Evolutionary conservation across 768 basidiomycete genomes (phyloP).

Genomic region (Tricholoma sp.): DNA sequence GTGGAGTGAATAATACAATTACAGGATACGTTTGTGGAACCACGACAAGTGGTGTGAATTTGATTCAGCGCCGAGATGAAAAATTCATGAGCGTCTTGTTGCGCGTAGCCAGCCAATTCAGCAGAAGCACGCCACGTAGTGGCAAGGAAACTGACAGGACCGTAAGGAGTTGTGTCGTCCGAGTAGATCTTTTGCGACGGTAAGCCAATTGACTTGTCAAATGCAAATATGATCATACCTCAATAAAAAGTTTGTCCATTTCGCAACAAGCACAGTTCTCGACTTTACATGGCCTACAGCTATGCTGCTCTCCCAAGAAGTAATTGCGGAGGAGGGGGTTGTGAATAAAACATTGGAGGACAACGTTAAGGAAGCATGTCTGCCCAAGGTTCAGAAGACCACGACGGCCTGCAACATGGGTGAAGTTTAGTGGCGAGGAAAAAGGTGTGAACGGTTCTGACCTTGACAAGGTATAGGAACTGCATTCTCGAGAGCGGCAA

Average conservation of each 20-base stretch:
- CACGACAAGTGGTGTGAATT: constrained; percentile 74
- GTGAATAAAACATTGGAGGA: constrained; percentile 83
- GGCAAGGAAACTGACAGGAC: constrained; percentile 77
- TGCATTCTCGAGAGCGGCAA: constrained; percentile 42
- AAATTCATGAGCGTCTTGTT: constrained; percentile 92
- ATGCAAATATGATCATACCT: constrained; percentile 37
- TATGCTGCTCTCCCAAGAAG: constrained; percentile 90
- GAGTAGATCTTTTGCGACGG: constrained; percentile 43
- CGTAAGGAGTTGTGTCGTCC: constrained; percentile 57
- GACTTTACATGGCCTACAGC: constrained; percentile 59
- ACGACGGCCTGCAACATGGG: constrained; percentile 51
- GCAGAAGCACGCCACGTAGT: constrained; percentile 79
- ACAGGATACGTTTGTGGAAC: constrained; percentile 73
- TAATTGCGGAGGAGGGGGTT: constrained; percentile 88
- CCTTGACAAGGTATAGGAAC: constrained; percentile 70
- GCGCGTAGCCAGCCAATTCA: constrained; percentile 86
- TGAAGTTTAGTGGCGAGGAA: neutral
- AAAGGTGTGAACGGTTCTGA: neutral
- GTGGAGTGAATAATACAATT: constrained; percentile 90
- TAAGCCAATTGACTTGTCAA: neutral
- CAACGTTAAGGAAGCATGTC: constrained; percentile 91
- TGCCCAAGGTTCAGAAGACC: constrained; percentile 86
- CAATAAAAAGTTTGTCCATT: constrained; percentile 82
- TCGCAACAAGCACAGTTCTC: constrained; percentile 86
- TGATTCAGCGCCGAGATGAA: constrained; percentile 83